Percentiles rank a stretch among this genome's conserved stretches.
Conservation (phyloP, 2,329 filamentous ascomycete species). For the Sarocladium brachiariae region DNA sequence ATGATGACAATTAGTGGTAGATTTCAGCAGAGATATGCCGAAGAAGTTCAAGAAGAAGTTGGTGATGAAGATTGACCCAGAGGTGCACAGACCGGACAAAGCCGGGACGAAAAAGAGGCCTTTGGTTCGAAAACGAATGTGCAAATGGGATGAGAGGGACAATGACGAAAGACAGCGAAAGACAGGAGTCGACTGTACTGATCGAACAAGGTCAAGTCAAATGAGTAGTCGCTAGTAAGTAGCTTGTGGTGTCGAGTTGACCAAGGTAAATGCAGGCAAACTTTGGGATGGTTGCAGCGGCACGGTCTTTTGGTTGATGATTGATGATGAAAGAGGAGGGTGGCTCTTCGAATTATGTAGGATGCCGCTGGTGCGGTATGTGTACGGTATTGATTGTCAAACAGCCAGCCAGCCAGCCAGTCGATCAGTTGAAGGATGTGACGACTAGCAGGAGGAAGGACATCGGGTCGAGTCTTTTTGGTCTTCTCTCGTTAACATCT, state of each 20-base stretch:
- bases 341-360: conserved; percentile 2
- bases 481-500: background rate
- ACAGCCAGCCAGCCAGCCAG: background rate
- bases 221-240: background rate
- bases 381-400: background rate
- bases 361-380: background rate
- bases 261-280: background rate
- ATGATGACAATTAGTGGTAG: background rate
- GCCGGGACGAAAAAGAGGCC: background rate
- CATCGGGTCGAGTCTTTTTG: background rate
- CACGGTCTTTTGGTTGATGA: background rate
- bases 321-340: conserved; percentile 3
- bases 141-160: background rate
- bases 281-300: conserved; percentile 3
- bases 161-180: conserved; percentile 1
- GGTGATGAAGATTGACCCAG: too few relatives aligned
- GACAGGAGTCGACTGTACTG: background rate
- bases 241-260: background rate
- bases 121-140: background rate
- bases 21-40: background rate
- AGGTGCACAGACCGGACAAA: background rate
- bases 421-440: background rate
- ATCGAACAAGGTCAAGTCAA: background rate
- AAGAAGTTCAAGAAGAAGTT: too few relatives aligned
- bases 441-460: too few relatives aligned